These are phyloP conservation scores for Moringa oleifera DNA, from an alignment of 345 rosid species.

Conservation along the genomic window DNA sequence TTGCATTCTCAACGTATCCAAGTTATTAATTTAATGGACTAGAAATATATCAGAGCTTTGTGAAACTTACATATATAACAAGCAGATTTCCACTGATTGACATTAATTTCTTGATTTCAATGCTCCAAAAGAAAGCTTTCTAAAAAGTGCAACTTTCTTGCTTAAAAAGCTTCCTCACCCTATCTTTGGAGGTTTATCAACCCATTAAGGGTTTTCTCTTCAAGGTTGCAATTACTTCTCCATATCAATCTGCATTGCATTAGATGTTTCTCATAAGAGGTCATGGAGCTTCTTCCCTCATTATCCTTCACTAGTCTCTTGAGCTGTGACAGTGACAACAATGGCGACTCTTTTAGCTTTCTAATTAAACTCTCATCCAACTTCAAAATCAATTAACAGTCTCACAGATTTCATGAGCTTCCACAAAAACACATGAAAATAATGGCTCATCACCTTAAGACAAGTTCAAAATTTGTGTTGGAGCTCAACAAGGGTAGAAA, in stretches of 20 bases:
- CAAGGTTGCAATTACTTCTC: slow-evolving; percentile 67
- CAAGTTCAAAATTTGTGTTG: slow-evolving; percentile 45
- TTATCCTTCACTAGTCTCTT: slow-evolving; percentile 37
- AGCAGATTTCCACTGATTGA: no score
- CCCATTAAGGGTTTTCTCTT: slow-evolving; percentile 78
- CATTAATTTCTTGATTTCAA: no score
- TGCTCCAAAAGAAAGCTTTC: no score
- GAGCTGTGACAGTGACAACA: slow-evolving; percentile 45
- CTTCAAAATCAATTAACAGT: background rate
- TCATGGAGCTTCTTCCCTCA: slow-evolving; percentile 20
- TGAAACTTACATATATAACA: no score
- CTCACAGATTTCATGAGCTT: background rate
- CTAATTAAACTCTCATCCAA: background rate
- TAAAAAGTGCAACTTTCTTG: background rate
- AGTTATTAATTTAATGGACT: no score
- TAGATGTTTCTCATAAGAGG: slow-evolving; percentile 27
- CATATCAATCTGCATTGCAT: slow-evolving; percentile 35
- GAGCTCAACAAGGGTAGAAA: slow-evolving; percentile 43
- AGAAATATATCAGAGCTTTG: no score
- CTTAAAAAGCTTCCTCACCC: slow-evolving; percentile 36
- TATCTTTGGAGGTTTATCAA: slow-evolving; percentile 47
- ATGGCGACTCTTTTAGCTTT: background rate
- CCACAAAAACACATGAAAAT: background rate
- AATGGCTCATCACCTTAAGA: slow-evolving; percentile 45
- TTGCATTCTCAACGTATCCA: no score